Conservation (phyloP, 2,329 filamentous ascomycete species). For the Aspergillus spinulosporus region DNA sequence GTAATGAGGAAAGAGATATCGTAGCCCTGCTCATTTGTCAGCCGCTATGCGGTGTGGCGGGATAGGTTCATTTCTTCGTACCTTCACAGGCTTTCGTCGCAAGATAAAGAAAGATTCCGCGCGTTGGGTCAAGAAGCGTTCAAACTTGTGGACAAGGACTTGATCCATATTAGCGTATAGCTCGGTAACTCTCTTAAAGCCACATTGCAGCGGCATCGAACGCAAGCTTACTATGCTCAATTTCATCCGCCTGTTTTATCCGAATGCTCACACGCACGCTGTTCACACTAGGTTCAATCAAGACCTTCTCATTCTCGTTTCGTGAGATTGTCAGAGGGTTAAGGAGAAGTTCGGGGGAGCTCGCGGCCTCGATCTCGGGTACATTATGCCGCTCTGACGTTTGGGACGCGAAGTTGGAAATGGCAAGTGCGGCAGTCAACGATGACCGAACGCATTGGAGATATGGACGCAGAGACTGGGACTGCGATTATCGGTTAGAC, state of each 20-base stretch:
- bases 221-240: conserved; percentile 67
- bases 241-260: conserved; percentile 99
- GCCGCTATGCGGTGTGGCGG: background rate
- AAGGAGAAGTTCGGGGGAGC: conserved; percentile 88
- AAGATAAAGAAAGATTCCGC: conserved; percentile 97
- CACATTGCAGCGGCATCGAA: background rate
- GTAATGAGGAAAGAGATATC: conserved; percentile 99
- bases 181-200: background rate
- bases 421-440: conserved; percentile 86
- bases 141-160: conserved; percentile 95
- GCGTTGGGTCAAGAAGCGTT: conserved; percentile 90
- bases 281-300: conserved; percentile 97
- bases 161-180: background rate
- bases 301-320: conserved; percentile 94
- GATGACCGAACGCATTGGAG: conserved; percentile 94
- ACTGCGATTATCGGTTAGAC: conserved; percentile 53
- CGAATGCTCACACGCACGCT: conserved; percentile 95
- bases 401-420: conserved; percentile 97
- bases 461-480: conserved; percentile 95
- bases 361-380: conserved; percentile 90
- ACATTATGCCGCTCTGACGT: conserved; percentile 97
- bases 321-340: conserved; percentile 87
- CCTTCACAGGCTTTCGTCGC: conserved; percentile 91
- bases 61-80: conserved; percentile 42
- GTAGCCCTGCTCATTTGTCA: conserved; percentile 69